Base-by-base conservation (phyloP, 1,284 basidiomycete species). In the Trametes hirsuta region DNA sequence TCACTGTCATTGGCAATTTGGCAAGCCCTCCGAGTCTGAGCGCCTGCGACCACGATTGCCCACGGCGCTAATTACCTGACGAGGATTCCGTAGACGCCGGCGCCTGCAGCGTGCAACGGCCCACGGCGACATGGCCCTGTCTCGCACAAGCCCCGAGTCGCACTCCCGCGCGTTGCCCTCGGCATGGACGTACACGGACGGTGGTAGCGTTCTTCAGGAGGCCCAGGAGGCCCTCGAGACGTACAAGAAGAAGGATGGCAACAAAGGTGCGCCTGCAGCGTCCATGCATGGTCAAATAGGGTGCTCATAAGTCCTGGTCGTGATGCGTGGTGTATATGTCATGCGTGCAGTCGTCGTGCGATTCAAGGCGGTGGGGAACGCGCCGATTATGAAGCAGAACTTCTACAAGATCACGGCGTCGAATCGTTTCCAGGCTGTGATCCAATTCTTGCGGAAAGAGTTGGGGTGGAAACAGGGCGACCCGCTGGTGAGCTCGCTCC, bases 331-430 rank as follows among this genome's bases (percentile, higher is more conserved):
- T 36, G 35, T 51, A 15, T 21, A 12, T 48, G 39, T 15, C 1
- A 24, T 47, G 5, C 30, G 21, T 25, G 15, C 73, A 98, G 96
- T 98, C 55, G 91, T 98, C 58, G 95, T 99, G 9, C 88, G 95
- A 41, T 99, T 98, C 86, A 98, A 97, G 73, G 95, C 96, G 0
- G 94, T 97, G n/a, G 97, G 97, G 45, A 96, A 96, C 67, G 96
- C 96, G 0, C 97, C 97, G 0, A 96, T 98, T 69, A 97, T 98
- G 95, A 97, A 93, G 78, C 93, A 97, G 79, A 98, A 98, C 77
- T 93, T 97, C 72, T 98, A 95, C 85, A 97, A 97, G 80, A 97
- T 98, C 68, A 96, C 95, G 0, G 93, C 95, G 4, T 91, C 91
- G 48, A 97, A 98, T 75, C 84, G 91, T 55, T 99, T 98, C 72